Evolutionary conservation across 495 filamentous ascomycete species (phyloP), one percentile per base, ranked within the genome.

Genomic region (Clohesyomyces aquaticus): DNA sequence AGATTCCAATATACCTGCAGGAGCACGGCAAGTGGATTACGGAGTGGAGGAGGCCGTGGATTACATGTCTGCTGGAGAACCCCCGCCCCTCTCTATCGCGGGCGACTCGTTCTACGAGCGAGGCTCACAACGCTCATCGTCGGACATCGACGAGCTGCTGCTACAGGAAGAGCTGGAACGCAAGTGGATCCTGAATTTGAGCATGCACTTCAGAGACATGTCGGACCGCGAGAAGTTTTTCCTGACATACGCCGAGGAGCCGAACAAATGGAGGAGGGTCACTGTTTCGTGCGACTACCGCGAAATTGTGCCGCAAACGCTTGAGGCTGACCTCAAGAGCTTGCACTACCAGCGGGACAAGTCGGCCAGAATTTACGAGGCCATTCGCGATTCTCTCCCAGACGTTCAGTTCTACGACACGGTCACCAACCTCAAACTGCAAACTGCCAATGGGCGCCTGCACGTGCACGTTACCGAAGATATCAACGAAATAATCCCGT

Each of bases 381-480:
- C 93, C 32, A 96, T 98, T 68, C 90, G 92, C 25, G 91, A 96
- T 58, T 96, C 91, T 16, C 82, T 98, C 14, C 80, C 82, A 3
- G 91, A 94, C 54, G 97, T 98, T 45, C 89, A 96, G 69, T 98
- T 96, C 73, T 98, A 95, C 75, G 83, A 91, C 62, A 95, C 91
- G 4, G 94, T 97, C 28, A 98, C 95, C 19, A 98, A 98, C 71
- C 82, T 98, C 47, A 98, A 96, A 73, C 80, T 98, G 16, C 87
- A 96, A 73, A 98, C 94, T 1, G 87, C 84, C 41, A 90, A 96
- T 46, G 91, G 91, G 25, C 85, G 91, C 49, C 79, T 98, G 50
- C 94, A 98, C 76, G 92, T 98, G 21, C 94, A 98, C 73, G 94
- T 98, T 48, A 95, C 93, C n/a, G 94, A 98, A 74, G 94, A 98